Conservation (phyloP, 371 early-diverging fungal genomes). For the Gilbertella persicaria region DNA sequence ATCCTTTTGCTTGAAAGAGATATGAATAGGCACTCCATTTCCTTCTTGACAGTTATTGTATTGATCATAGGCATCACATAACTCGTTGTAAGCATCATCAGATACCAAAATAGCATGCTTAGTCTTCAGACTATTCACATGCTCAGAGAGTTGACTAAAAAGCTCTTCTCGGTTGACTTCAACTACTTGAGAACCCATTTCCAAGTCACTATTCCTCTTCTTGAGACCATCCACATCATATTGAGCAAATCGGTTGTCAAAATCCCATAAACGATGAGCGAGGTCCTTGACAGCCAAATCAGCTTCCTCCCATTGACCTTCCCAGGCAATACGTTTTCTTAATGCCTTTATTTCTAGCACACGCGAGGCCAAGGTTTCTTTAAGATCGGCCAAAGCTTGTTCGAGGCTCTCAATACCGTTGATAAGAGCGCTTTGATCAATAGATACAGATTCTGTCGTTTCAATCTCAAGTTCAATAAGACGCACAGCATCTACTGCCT, state of each 20-base stretch:
- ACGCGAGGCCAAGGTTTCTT: slow-evolving; percentile 17
- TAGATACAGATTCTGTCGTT: slow-evolving; percentile 31
- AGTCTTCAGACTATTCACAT: background rate
- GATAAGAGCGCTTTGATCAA: slow-evolving; percentile 39
- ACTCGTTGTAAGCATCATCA: slow-evolving; percentile 14
- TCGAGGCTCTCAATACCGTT: slow-evolving; percentile 36
- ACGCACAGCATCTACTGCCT: slow-evolving; percentile 25
- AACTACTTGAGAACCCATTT: background rate
- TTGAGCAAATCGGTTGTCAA: slow-evolving; percentile 34
- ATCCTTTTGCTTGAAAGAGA: slow-evolving; percentile 9
- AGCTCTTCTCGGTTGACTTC: slow-evolving; percentile 3
- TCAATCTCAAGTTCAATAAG: slow-evolving; percentile 43
- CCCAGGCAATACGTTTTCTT: slow-evolving; percentile 26
- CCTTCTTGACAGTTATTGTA: slow-evolving; percentile 2
- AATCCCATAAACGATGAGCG: slow-evolving; percentile 40
- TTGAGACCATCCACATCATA: slow-evolving; percentile 28
- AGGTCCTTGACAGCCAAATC: slow-evolving; percentile 11
- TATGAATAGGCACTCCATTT: slow-evolving; percentile 5
- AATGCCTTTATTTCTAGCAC: slow-evolving; percentile 21
- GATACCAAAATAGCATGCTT: slow-evolving; percentile 8
- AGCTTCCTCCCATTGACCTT: slow-evolving; percentile 18
- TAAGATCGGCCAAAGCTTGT: slow-evolving; percentile 21
- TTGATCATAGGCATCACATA: slow-evolving; percentile 14
- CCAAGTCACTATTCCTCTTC: slow-evolving; percentile 7
- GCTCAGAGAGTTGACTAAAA: background rate